Base-by-base conservation (phyloP, 225 moss, liverwort and hornwort genomes). In the Physcomitrellopsis africana region DNA sequence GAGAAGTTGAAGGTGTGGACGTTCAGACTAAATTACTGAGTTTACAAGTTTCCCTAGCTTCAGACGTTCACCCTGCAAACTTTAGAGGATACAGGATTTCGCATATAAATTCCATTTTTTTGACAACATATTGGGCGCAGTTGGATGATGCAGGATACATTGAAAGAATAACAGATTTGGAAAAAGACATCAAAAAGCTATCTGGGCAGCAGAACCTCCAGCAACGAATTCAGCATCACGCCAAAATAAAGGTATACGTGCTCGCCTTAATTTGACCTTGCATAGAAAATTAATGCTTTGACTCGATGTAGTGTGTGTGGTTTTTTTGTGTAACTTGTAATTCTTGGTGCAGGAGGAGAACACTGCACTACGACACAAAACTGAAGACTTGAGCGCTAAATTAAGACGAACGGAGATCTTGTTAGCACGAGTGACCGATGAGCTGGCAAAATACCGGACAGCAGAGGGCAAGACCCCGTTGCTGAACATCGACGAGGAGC, bases 171-270 rank as follows among this genome's bases (percentile, higher is more conserved):
- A 32, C 64, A 15, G 82, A 81, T 32, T 71, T 92, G 62, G 87
- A 92, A 72, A 89, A 82, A 22, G 89, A 92, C 51, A 81, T 87
- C 3, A 84, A 84, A 66, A 92, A 92, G 63, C 80, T 92, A 9
- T 92, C 87, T 20, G 91, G 89, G 8, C 91, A 92, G 72, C 91
- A 92, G 41, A 92, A 92, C 53, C 70, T 89, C 62, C 89, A 92
- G 69, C 92, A 92, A 67, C 77, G 92, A 41, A 92, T 89, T 22
- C 92, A 89, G 63, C 89, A 92, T 73, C 92, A 92, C 77, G 92
- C 92, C 17, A 92, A 89, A 65, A 89, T 92, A 18, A 92, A 92
- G 89, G 92, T 89, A 49, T 23, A 13, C 32, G 7, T 9, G 46
- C 11, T 6, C 18, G 14, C n/a, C 14, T 32, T 27, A 15, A 16